phyloP scores from a whole-genome alignment of 108 stramenopile genomes.

The Fragilaria crotonensis region DNA sequence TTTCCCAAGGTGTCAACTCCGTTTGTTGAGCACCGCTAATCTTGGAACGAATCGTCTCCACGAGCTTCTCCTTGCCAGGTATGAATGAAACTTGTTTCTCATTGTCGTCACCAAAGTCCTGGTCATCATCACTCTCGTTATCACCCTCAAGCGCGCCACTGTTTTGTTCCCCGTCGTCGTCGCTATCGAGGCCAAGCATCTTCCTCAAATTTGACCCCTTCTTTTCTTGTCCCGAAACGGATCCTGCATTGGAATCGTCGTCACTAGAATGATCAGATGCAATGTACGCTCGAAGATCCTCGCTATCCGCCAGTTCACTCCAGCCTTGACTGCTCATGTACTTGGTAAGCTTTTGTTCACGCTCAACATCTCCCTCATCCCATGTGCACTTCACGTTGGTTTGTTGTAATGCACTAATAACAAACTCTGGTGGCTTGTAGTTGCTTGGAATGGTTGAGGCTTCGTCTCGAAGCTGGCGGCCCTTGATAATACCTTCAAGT shows the following conservation, averaged over 20 bases:
- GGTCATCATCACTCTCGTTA: constrained; percentile 20
- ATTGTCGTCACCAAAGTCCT: constrained; percentile 32
- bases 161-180: constrained; percentile 14
- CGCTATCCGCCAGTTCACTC: constrained; percentile 70
- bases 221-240: constrained; percentile 5
- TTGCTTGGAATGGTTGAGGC: constrained; percentile 65
- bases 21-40: constrained; percentile 23
- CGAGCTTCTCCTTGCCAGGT: constrained; percentile 56
- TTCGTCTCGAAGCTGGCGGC: constrained; percentile 68
- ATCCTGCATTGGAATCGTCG: constrained; percentile 20
- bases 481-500: constrained; percentile 40
- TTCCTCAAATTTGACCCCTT: constrained; percentile 17
- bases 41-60: constrained; percentile 72
- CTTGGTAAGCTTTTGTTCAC: constrained; percentile 75
- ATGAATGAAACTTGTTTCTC: constrained; percentile 51
- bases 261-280: constrained; percentile 79
- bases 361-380: constrained; percentile 90
- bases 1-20: constrained; percentile 79
- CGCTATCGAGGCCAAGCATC: constrained; percentile 24
- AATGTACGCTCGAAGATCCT: constrained; percentile 84
- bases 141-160: constrained; percentile 3
- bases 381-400: constrained; percentile 92
- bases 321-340: constrained; percentile 54
- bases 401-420: constrained; percentile 84
- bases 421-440: constrained; percentile 88